A percentile compares a stretch with the other conserved stretches of the same genome.
Conservation (phyloP, 2,329 filamentous ascomycete species). For the Sporothrix luriei region DNA sequence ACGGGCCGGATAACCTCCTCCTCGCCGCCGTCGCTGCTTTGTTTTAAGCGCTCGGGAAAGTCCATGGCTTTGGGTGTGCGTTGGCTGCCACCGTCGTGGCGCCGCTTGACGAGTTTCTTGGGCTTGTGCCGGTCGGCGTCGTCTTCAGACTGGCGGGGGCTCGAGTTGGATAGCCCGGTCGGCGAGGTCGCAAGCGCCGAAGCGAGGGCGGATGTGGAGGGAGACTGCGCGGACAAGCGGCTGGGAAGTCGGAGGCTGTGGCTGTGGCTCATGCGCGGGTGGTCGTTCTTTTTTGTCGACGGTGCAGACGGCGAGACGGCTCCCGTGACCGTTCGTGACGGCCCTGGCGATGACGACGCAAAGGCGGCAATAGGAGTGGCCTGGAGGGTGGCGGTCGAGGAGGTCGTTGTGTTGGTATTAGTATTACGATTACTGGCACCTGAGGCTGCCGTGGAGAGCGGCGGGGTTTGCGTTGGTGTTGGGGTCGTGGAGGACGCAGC, state of each 20-base stretch:
- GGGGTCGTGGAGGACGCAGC: slow-evolving; percentile 15
- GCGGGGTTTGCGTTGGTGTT: slow-evolving; percentile 21
- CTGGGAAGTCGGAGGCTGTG: slow-evolving; percentile 23
- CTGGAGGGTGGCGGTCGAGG: slow-evolving; percentile 13
- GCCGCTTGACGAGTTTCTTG: slow-evolving; percentile 51
- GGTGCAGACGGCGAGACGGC: slow-evolving; percentile 1
- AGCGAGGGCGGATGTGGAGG: neutral
- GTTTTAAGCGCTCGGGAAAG: slow-evolving; percentile 57
- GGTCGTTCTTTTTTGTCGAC: neutral
- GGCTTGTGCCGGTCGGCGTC: slow-evolving; percentile 45
- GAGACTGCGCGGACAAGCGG: slow-evolving; percentile 9
- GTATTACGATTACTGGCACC: slow-evolving; percentile 20
- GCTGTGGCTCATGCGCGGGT: neutral
- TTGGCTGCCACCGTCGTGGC: slow-evolving; percentile 44
- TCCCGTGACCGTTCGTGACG: neutral
- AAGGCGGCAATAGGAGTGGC: neutral
- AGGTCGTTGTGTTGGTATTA: slow-evolving; percentile 9
- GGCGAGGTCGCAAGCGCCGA: neutral
- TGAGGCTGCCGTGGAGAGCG: slow-evolving; percentile 12
- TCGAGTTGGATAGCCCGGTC: neutral
- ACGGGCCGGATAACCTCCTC: slow-evolving; percentile 53
- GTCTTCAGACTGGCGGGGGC: slow-evolving; percentile 39
- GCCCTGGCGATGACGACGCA: neutral
- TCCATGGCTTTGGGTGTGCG: slow-evolving; percentile 45
- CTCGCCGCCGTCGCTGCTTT: slow-evolving; percentile 51